Conservation (phyloP, 768 basidiomycete genomes). For the Sporobolomyces roseus region DNA sequence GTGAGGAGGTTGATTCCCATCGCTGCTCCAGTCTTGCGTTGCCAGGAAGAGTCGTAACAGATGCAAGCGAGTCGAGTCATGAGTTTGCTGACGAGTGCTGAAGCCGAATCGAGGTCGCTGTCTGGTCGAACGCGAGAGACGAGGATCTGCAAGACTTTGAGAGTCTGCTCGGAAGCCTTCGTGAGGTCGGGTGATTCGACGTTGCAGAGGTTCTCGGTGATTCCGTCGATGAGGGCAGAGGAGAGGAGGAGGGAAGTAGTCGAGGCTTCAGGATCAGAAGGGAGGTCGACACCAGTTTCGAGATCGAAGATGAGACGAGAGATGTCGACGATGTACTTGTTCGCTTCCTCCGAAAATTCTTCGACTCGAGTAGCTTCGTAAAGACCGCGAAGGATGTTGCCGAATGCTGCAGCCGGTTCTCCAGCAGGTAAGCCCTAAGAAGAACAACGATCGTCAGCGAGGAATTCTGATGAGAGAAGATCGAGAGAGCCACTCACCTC, state of each 20-base stretch:
- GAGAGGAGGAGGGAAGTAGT: constrained; percentile 45
- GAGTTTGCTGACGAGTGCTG: constrained; percentile 67
- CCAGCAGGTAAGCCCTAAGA: constrained; percentile 65
- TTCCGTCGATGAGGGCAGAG: constrained; percentile 60
- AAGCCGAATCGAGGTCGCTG: constrained; percentile 57
- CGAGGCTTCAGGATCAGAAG: constrained; percentile 43
- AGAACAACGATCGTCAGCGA: not conserved
- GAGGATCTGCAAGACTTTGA: constrained; percentile 59
- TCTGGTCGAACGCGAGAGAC: not conserved
- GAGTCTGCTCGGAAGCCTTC: constrained; percentile 39
- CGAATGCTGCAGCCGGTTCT: constrained; percentile 70
- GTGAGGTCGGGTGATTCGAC: constrained; percentile 39
- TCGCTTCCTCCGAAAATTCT: constrained; percentile 67
- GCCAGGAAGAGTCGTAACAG: constrained; percentile 88
- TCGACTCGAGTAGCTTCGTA: constrained; percentile 69
- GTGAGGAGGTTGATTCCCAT: constrained; percentile 77
- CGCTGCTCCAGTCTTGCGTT: constrained; percentile 81
- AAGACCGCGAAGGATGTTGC: constrained; percentile 66
- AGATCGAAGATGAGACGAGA: constrained; percentile 67
- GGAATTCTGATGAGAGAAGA: too few species aligned
- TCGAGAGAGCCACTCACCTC: constrained; percentile 59
- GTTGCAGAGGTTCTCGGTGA: constrained; percentile 67
- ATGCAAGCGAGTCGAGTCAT: constrained; percentile 76
- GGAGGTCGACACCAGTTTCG: constrained; percentile 58
- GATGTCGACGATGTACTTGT: constrained; percentile 65